phyloP scores from a whole-genome alignment of 352 stramenopile species.

The Peronospora farinosa region DNA sequence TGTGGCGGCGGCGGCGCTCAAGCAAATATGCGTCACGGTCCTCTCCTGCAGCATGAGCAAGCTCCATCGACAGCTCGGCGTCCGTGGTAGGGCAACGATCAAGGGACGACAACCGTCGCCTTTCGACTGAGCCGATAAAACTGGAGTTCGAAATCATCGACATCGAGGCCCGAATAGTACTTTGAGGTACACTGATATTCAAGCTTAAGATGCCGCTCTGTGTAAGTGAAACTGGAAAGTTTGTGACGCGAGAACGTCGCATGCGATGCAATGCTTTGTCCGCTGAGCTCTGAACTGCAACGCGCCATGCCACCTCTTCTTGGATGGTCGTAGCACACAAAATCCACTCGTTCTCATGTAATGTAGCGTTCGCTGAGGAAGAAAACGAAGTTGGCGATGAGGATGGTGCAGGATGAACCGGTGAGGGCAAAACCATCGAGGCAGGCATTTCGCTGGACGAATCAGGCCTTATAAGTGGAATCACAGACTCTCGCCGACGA shows the following conservation, averaged over 20 bases:
- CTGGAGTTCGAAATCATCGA: slow-evolving; percentile 17
- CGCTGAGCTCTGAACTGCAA: slow-evolving; percentile 58
- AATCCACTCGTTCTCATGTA: slow-evolving; percentile 55
- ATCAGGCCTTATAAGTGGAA: slow-evolving; percentile 1
- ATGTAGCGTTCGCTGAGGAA: slow-evolving; percentile 4
- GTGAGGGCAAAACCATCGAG: slow-evolving; percentile 10
- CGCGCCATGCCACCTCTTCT: slow-evolving; percentile 60
- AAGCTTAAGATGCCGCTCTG: slow-evolving; percentile 37
- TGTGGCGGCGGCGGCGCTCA: slow-evolving; percentile 61
- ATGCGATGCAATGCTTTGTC: slow-evolving; percentile 59
- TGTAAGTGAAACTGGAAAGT: slow-evolving; percentile 43
- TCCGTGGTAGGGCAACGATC: slow-evolving; percentile 29
- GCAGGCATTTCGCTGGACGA: neutral
- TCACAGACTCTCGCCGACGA: slow-evolving; percentile 23
- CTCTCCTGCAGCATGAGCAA: slow-evolving; percentile 20
- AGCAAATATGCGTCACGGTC: slow-evolving; percentile 51
- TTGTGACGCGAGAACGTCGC: slow-evolving; percentile 51
- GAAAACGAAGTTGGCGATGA: slow-evolving; percentile 18
- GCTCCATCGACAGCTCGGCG: slow-evolving; percentile 28
- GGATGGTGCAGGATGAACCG: slow-evolving; percentile 3
- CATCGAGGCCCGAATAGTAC: slow-evolving; percentile 21
- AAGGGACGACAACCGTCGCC: slow-evolving; percentile 30
- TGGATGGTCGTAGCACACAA: slow-evolving; percentile 55
- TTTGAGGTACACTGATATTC: slow-evolving; percentile 24
- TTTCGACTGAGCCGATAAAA: slow-evolving; percentile 10